Evolutionary conservation across 106 monocot species (phyloP).

Genomic region (Dendrobium catenatum): DNA sequence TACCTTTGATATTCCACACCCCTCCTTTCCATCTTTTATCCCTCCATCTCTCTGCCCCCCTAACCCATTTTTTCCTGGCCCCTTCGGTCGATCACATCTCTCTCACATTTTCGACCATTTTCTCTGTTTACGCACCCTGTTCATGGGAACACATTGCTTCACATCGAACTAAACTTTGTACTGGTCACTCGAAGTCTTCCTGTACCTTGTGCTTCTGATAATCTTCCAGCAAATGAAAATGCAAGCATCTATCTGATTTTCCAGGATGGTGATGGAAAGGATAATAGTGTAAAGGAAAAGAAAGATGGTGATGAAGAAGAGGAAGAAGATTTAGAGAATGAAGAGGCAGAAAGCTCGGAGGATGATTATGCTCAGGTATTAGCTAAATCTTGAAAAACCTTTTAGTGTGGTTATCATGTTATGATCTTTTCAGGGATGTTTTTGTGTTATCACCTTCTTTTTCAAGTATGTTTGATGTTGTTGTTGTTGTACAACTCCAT

Average conservation of each 20-base stretch:
- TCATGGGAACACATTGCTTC: not conserved
- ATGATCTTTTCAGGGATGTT: not conserved
- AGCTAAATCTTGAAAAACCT: not conserved
- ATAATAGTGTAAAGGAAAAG: slow-evolving; percentile 18
- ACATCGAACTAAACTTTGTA: not conserved
- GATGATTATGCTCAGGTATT: slow-evolving; percentile 50
- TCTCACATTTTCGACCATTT: no score
- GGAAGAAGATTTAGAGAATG: slow-evolving; percentile 17
- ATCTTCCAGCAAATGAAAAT: not conserved
- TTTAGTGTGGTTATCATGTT: not conserved
- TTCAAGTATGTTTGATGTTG: not conserved
- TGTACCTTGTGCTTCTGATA: slow-evolving; percentile 1
- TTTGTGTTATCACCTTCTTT: not conserved
- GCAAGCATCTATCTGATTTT: not conserved
- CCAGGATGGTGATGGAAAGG: slow-evolving; percentile 29
- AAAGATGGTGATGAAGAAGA: slow-evolving; percentile 28
- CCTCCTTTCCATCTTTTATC: not conserved
- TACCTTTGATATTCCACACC: not conserved
- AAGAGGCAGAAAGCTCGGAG: slow-evolving; percentile 29
- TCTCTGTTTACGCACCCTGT: no score
- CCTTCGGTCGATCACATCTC: no score
- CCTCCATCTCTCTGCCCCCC: not conserved
- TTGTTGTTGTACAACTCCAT: no score
- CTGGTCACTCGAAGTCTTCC: not conserved
- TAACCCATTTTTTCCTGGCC: not conserved